Evolutionary conservation across 2,329 filamentous ascomycete species (phyloP).

Genomic region (Ampelomyces quisqualis): DNA sequence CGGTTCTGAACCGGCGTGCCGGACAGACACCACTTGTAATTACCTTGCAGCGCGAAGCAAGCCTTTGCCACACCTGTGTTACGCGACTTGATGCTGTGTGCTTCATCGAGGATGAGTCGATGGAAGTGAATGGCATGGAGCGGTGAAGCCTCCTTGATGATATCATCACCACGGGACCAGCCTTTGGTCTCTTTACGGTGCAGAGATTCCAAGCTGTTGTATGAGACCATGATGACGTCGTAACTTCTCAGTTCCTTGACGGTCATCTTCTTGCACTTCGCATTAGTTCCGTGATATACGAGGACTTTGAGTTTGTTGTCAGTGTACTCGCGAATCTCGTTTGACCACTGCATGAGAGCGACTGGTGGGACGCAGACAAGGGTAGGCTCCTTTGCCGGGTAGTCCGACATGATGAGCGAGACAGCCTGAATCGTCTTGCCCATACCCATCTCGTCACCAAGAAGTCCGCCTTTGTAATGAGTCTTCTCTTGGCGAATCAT

Average conservation of each 20-base stretch:
- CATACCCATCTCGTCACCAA: constrained; percentile 98
- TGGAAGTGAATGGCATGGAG: constrained; percentile 89
- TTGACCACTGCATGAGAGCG: constrained; percentile 89
- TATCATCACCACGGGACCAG: constrained; percentile 74
- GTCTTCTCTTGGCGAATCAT: constrained; percentile 88
- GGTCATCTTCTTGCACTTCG: constrained; percentile 75
- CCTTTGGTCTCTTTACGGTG: constrained; percentile 92
- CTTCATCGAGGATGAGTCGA: constrained; percentile 90
- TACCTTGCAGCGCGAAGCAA: constrained; percentile 84
- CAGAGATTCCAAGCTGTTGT: constrained; percentile 85
- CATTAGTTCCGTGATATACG: constrained; percentile 84
- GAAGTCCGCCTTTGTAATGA: constrained; percentile 80
- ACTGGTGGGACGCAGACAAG: constrained; percentile 90
- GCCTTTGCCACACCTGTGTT: constrained; percentile 91
- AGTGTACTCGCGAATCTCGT: constrained; percentile 65
- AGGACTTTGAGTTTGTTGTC: constrained; percentile 87
- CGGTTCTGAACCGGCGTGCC: constrained; percentile 96
- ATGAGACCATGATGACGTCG: constrained; percentile 97
- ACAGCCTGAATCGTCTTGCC: constrained; percentile 99
- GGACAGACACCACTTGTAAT: constrained; percentile 92
- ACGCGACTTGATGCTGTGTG: constrained; percentile 89
- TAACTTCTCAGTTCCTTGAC: constrained; percentile 75
- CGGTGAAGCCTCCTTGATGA: constrained; percentile 72
- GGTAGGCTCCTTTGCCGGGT: constrained; percentile 77
- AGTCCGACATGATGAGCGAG: constrained; percentile 97